Percentiles rank a stretch among this genome's conserved stretches.
Evolutionary conservation across 2,329 filamentous ascomycete genomes (phyloP).

Genomic region (Phialophora tarda): DNA sequence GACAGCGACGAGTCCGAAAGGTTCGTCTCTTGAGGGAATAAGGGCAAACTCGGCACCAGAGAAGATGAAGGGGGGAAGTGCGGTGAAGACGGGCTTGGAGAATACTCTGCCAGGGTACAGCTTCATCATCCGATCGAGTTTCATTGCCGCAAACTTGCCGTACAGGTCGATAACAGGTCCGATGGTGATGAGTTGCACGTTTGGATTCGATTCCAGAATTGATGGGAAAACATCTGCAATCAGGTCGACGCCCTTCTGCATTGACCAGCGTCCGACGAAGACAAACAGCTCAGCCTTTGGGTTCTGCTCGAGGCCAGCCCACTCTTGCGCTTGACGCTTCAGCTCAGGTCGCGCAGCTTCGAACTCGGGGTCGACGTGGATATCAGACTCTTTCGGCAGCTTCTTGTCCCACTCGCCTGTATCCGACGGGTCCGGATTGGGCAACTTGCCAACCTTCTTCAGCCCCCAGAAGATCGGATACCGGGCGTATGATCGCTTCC

Average conservation of each 20-base stretch:
- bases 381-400: slow-evolving; percentile 55
- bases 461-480: slow-evolving; percentile 74
- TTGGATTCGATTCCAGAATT: slow-evolving; percentile 64
- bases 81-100: slow-evolving; percentile 72
- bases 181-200: slow-evolving; percentile 67
- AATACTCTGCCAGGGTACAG: slow-evolving; percentile 69
- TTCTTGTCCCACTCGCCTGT: slow-evolving; percentile 66
- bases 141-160: slow-evolving; percentile 70
- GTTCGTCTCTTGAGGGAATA: slow-evolving; percentile 71
- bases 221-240: slow-evolving; percentile 71
- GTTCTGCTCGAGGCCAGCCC: slow-evolving; percentile 67
- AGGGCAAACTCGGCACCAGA: slow-evolving; percentile 71
- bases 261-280: slow-evolving; percentile 71
- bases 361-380: slow-evolving; percentile 60
- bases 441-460: slow-evolving; percentile 66
- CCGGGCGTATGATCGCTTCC: slow-evolving; percentile 67
- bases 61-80: slow-evolving; percentile 70
- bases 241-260: slow-evolving; percentile 72
- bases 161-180: slow-evolving; percentile 72
- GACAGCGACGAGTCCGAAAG: slow-evolving; percentile 71
- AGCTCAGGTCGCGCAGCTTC: slow-evolving; percentile 61
- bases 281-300: slow-evolving; percentile 69
- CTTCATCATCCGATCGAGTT: slow-evolving; percentile 68
- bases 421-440: slow-evolving; percentile 70
- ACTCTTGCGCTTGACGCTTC: slow-evolving; percentile 68